A percentile compares a stretch with the other conserved stretches of the same genome.
Evolutionary conservation across 2,329 filamentous ascomycete genomes (phyloP).

Genomic region (Cladophialophora yegresii): DNA sequence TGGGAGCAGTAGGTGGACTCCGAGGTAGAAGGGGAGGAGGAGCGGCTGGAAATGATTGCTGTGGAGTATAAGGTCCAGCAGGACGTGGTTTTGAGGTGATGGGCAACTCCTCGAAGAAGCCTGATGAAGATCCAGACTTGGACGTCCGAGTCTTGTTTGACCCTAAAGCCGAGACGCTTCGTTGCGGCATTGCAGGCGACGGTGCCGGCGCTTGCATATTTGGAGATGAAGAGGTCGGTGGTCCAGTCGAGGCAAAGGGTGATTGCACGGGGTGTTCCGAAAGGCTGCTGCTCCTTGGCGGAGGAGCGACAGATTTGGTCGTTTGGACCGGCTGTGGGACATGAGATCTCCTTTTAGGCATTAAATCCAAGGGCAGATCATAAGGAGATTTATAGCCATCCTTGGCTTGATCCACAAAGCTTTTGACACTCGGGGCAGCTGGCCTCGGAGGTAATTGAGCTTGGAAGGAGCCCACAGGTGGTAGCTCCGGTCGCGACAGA

Average conservation of each 20-base stretch:
- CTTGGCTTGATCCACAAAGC: slow-evolving; percentile 87
- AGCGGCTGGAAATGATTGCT: slow-evolving; percentile 36
- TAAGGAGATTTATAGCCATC: slow-evolving; percentile 93
- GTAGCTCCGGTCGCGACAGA: slow-evolving; percentile 24
- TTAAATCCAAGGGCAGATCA: slow-evolving; percentile 86
- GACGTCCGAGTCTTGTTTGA: slow-evolving; percentile 18
- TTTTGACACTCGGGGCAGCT: slow-evolving; percentile 56
- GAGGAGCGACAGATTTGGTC: slow-evolving; percentile 46
- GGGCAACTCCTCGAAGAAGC: slow-evolving; percentile 79
- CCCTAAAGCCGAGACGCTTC: slow-evolving; percentile 25
- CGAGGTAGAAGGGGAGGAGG: slow-evolving; percentile 35
- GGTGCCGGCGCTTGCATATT: slow-evolving; percentile 22
- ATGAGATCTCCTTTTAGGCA: slow-evolving; percentile 63
- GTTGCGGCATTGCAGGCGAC: slow-evolving; percentile 26
- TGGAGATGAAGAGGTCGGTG: slow-evolving; percentile 7
- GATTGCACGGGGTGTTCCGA: slow-evolving; percentile 38
- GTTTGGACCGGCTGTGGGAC: slow-evolving; percentile 57
- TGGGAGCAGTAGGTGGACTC: slow-evolving; percentile 34
- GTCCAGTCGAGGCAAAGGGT: slow-evolving; percentile 42
- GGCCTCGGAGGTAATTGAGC: slow-evolving; percentile 39
- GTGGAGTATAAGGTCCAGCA: slow-evolving; percentile 49
- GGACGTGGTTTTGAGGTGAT: slow-evolving; percentile 63
- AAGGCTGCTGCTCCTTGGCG: slow-evolving; percentile 65
- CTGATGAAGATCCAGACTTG: slow-evolving; percentile 41
- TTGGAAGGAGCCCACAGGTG: slow-evolving; percentile 32